Percentiles rank a stretch among this genome's conserved stretches.
Evolutionary conservation across 768 basidiomycete species (phyloP).

Genomic region (Podaxis pistillaris): DNA sequence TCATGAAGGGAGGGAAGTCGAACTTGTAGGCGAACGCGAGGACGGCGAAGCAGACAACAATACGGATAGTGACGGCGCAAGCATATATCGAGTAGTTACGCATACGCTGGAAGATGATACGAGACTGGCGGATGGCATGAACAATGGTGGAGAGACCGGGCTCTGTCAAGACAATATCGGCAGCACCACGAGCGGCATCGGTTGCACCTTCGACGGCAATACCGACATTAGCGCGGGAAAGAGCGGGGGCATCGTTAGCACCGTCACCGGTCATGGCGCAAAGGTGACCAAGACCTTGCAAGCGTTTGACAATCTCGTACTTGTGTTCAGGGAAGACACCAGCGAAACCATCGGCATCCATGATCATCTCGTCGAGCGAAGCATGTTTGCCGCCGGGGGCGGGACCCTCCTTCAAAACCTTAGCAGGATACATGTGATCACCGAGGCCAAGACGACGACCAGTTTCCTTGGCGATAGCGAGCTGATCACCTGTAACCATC

Average conservation of each 20-base stretch:
- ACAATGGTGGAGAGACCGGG: constrained; percentile 99
- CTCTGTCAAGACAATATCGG: constrained; percentile 97
- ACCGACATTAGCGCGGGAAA: constrained; percentile 98
- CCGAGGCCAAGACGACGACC: constrained; percentile 97
- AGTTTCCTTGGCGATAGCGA: constrained; percentile 99
- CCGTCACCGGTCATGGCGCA: constrained; percentile 99
- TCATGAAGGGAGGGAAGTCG: constrained; percentile 99
- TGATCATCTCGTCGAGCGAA: constrained; percentile 95
- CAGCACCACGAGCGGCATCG: constrained; percentile 97
- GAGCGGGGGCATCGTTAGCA: constrained; percentile 97
- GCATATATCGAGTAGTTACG: constrained; percentile 98
- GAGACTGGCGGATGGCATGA: constrained; percentile 96
- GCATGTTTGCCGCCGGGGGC: constrained; percentile 79
- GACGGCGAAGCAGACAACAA: constrained; percentile 96
- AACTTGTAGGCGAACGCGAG: constrained; percentile 95
- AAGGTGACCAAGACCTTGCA: constrained; percentile 92
- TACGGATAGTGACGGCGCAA: constrained; percentile 96
- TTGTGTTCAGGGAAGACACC: constrained; percentile 99
- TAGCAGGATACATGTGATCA: constrained; percentile 99
- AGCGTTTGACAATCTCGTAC: constrained; percentile 99
- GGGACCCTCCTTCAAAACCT: constrained; percentile 98
- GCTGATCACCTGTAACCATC: constrained; percentile 99
- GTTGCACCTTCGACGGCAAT: constrained; percentile 99
- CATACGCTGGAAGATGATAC: constrained; percentile 99
- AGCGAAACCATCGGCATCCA: constrained; percentile 99